phyloP scores from a whole-genome alignment of 1,139 yeast genomes.

The Ogataea hybrid region DNA sequence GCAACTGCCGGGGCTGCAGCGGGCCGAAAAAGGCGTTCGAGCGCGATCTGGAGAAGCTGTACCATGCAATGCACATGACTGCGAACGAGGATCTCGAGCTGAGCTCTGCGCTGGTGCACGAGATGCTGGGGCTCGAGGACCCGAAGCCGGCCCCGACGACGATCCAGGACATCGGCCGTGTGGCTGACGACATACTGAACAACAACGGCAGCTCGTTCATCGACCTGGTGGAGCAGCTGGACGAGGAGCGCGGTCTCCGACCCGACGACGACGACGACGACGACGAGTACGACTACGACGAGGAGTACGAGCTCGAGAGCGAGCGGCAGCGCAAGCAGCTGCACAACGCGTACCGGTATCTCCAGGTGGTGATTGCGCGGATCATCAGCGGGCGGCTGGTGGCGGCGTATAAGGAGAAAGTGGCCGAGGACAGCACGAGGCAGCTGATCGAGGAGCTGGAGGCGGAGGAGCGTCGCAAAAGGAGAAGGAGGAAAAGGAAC shows the following conservation, averaged over 20 bases:
- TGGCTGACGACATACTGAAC: conserved; percentile 74
- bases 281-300: conserved; percentile 24
- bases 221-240: conserved; percentile 73
- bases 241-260: conserved; percentile 54
- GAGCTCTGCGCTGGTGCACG: conserved; percentile 25
- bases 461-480: conserved; percentile 69
- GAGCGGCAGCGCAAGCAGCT: conserved; percentile 59
- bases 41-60: conserved; percentile 75
- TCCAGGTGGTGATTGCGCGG: conserved; percentile 73
- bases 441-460: conserved; percentile 76
- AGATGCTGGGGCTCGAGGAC: conserved; percentile 25
- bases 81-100: conserved; percentile 27
- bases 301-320: conserved; percentile 35
- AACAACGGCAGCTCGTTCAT: conserved; percentile 75
- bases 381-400: conserved; percentile 70
- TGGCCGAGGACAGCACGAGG: conserved; percentile 71
- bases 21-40: conserved; percentile 71
- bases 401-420: conserved; percentile 68
- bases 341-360: conserved; percentile 73
- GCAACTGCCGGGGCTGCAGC: conserved; percentile 82
- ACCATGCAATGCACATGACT: conserved; percentile 48
- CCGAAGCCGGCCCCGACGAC: neutral
- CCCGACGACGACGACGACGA: conserved; percentile 11
- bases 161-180: conserved; percentile 39
- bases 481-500: conserved; percentile 70